phyloP scores from a whole-genome alignment of 2,329 filamentous ascomycete genomes.

The Paecilomyces sp. region DNA sequence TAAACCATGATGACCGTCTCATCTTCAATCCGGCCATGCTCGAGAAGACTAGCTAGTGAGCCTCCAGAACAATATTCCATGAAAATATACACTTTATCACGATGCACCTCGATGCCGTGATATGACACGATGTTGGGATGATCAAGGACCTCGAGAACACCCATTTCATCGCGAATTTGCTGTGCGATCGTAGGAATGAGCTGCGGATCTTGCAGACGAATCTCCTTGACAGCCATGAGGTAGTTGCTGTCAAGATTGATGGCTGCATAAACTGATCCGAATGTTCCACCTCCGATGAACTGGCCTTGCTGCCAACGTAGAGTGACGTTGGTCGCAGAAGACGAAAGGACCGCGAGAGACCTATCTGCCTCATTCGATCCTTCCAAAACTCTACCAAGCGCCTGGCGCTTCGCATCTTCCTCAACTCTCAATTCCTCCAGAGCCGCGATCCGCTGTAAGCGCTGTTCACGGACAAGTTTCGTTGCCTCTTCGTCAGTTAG shows the following conservation, averaged over 20 bases:
- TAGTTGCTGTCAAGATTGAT: slow-evolving; percentile 96
- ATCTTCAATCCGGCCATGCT: slow-evolving; percentile 95
- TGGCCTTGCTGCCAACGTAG: slow-evolving; percentile 98
- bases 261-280: slow-evolving; percentile 93
- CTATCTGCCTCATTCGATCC: slow-evolving; percentile 93
- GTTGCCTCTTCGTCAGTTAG: slow-evolving; percentile 81
- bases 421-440: slow-evolving; percentile 74
- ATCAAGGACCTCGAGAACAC: slow-evolving; percentile 86
- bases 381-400: slow-evolving; percentile 83
- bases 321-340: slow-evolving; percentile 88
- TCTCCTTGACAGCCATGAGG: slow-evolving; percentile 98
- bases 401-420: slow-evolving; percentile 76
- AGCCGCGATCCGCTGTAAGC: slow-evolving; percentile 62
- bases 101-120: slow-evolving; percentile 94
- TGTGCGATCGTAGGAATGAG: slow-evolving; percentile 88
- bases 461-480: slow-evolving; percentile 65
- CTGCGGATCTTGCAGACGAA: slow-evolving; percentile 91
- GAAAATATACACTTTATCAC: slow-evolving; percentile 99
- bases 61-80: slow-evolving; percentile 99
- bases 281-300: slow-evolving; percentile 93
- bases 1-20: slow-evolving; percentile 98
- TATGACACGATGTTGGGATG: slow-evolving; percentile 98
- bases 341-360: slow-evolving; percentile 86
- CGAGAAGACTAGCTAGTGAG: slow-evolving; percentile 78
- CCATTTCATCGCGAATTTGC: slow-evolving; percentile 96